Evolutionary conservation across 2,329 filamentous ascomycete species (phyloP), one percentile per base, ranked within the genome.

Genomic region (Botrytis paeoniae): DNA sequence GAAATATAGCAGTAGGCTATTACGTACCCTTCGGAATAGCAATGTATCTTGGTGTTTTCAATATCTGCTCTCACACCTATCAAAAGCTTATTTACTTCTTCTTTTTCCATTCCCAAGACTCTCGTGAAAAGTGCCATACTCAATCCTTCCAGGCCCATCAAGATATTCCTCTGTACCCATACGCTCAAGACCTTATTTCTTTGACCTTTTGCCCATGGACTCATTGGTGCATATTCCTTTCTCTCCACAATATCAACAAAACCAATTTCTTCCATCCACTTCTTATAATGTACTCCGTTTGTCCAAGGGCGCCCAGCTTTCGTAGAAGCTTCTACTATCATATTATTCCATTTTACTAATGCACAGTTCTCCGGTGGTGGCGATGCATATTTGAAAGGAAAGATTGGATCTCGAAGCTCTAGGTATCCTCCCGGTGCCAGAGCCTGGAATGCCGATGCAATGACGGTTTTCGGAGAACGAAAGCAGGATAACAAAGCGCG

Each of bases 191-290:
- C 73, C 66, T 79, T 79, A 62, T 77, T 77, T 73, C 78, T 76
- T 43, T 75, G 71, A 7, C 78, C 79, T 29, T 75, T 78, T 1
- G 79, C 69, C 79, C 79, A 81, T 3, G 77, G 45, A 69, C 72
- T 76, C 32, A 76, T 66, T 7, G 78, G 77, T 75, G 77, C 79
- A 69, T 75, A 77, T 51, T 79, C 79, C 16, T 51, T 73, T 61
- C 76, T 76, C 73, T 80, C 79, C 20, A 77, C 75, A 9, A 80
- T 74, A 20, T 78, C 71, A 60, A 75, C 76, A 60, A 79, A 78
- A 0, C 79, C 78, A 63, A 74, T 72, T 70, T 78, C 78, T 69
- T 75, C 61, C 70, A 79, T 73, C 71, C 84, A 82, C 1, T 45
- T 60, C 62, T 75, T 75, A 41, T 76, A 77, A 62, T 74, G 73